A percentile compares a stretch with the other conserved stretches of the same genome.
phyloP scores from a whole-genome alignment of 1,284 basidiomycete species.

The Ceratobasidium sp. region DNA sequence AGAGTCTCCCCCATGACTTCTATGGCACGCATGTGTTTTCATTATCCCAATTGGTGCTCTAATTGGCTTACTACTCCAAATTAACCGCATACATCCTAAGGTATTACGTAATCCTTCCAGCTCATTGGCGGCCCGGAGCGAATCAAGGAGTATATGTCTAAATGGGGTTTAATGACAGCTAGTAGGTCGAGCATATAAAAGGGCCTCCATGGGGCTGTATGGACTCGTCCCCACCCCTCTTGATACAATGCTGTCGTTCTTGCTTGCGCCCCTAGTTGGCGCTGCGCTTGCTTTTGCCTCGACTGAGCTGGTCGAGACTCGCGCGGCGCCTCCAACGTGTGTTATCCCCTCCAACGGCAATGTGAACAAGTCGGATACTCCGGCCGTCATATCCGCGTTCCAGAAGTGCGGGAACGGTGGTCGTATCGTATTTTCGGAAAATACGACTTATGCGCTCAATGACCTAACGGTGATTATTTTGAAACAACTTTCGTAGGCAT shows the following conservation, averaged over 20 bases:
- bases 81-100: no score
- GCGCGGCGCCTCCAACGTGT: slow-evolving; percentile 32
- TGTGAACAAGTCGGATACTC: slow-evolving; percentile 39
- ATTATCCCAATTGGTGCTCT: no score
- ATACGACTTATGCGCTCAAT: slow-evolving; percentile 41
- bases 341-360: slow-evolving; percentile 41
- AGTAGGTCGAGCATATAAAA: no score
- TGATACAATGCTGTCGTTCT: slow-evolving; percentile 11
- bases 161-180: no score
- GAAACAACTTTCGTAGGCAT: not conserved
- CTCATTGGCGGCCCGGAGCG: no score
- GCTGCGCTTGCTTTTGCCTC: slow-evolving; percentile 14
- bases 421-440: slow-evolving; percentile 42
- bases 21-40: no score
- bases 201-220: no score
- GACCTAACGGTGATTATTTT: slow-evolving; percentile 24
- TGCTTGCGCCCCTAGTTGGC: slow-evolving; percentile 9
- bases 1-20: no score
- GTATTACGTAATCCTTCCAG: no score
- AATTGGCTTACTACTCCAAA: no score
- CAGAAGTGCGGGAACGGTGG: slow-evolving; percentile 46
- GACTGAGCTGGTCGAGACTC: not conserved
- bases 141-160: no score
- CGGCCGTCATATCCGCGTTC: slow-evolving; percentile 43
- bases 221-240: not conserved